Percentiles rank a stretch among this genome's conserved stretches.
Evolutionary conservation across 257 asterid species (phyloP).

Genomic region (Ehretia macrophylla): DNA sequence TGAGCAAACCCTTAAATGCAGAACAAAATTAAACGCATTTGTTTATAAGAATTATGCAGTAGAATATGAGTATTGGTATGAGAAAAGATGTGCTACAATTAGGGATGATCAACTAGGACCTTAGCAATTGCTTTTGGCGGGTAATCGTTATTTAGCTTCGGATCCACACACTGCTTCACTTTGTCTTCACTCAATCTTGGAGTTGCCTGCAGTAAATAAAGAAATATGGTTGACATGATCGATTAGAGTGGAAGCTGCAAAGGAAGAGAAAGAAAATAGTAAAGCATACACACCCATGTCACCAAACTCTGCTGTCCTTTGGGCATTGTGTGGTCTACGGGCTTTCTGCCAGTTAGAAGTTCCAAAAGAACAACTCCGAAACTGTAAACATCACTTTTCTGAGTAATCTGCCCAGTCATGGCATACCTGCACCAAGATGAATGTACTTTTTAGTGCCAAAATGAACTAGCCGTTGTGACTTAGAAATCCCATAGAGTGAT

Average conservation of each 20-base stretch:
- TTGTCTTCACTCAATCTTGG: slow-evolving; percentile 92
- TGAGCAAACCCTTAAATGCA: no score
- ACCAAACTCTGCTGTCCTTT: slow-evolving; percentile 91
- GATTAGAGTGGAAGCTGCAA: slow-evolving; percentile 36
- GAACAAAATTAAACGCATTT: no score
- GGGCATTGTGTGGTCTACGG: slow-evolving; percentile 95
- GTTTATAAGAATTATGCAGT: neutral
- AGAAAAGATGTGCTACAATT: neutral
- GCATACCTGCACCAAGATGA: slow-evolving; percentile 49
- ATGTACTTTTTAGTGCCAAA: neutral
- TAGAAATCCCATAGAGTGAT: neutral
- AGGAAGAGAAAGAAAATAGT: neutral
- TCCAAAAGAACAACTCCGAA: slow-evolving; percentile 82
- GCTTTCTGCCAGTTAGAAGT: slow-evolving; percentile 78
- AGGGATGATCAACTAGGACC: slow-evolving; percentile 27
- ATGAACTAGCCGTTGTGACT: no score
- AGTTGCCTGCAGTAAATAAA: slow-evolving; percentile 53
- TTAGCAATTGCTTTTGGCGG: slow-evolving; percentile 88
- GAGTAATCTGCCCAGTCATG: slow-evolving; percentile 88
- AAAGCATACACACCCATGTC: slow-evolving; percentile 52
- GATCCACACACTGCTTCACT: slow-evolving; percentile 90
- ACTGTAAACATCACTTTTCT: slow-evolving; percentile 89
- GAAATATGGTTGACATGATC: neutral
- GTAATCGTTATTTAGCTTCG: slow-evolving; percentile 65
- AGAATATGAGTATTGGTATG: neutral